Evolutionary conservation across 2,329 filamentous ascomycete species (phyloP).

Genomic region (Colletotrichum kahawae): DNA sequence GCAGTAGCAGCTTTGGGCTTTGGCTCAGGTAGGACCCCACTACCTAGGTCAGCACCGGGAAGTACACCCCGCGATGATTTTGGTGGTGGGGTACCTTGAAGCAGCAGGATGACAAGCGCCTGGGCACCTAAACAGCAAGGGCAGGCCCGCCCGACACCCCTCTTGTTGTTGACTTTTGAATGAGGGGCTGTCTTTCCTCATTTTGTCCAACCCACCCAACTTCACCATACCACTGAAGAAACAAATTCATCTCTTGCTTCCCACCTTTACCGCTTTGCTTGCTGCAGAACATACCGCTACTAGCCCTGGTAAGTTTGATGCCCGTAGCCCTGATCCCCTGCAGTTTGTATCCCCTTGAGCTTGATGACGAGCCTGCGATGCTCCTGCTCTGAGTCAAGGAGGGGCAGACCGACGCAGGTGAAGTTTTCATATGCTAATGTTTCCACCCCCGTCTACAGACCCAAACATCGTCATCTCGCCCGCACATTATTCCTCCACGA

Average conservation of each 20-base stretch:
- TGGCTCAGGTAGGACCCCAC: conserved; percentile 1
- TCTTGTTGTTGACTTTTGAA: conserved; percentile 24
- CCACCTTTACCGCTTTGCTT: conserved; percentile 6
- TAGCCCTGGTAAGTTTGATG: conserved; percentile 8
- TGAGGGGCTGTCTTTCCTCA: conserved; percentile 24
- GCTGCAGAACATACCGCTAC: conserved; percentile 17
- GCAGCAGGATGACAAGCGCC: conserved; percentile 5
- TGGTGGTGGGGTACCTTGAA: background rate
- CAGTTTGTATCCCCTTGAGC: background rate
- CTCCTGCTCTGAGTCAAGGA: background rate
- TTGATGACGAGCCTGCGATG: background rate
- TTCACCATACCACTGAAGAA: conserved; percentile 18
- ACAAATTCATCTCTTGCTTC: conserved; percentile 16
- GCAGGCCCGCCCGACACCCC: conserved; percentile 22
- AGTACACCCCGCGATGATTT: background rate
- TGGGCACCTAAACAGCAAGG: conserved; percentile 21
- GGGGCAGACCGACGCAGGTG: conserved; percentile 16
- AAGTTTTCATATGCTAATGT: conserved; percentile 9
- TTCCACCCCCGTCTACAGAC: background rate
- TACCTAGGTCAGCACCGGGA: background rate
- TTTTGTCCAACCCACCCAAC: conserved; percentile 24
- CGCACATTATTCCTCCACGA: background rate
- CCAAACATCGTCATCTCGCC: background rate
- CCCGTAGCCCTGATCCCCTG: background rate
- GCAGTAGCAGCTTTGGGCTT: conserved; percentile 11